These are phyloP conservation scores for Barnettozyma salicaria DNA, from an alignment of 805 yeast species.

Conservation along the genomic window DNA sequence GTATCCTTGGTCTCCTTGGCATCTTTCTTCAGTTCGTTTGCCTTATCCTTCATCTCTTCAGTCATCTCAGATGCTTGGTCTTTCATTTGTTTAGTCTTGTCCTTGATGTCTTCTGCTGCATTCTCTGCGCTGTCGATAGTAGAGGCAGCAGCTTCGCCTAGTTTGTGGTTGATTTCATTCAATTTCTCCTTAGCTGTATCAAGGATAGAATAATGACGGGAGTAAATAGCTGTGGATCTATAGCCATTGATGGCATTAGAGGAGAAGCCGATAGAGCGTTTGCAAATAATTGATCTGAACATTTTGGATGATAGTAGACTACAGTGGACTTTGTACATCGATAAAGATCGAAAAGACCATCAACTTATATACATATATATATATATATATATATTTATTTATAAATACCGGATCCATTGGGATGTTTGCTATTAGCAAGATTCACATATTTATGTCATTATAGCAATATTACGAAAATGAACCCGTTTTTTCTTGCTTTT, in stretches of 20 bases:
- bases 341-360: too few relatives aligned
- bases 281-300: slow-evolving; percentile 3
- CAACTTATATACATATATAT: too few relatives aligned
- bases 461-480: neutral
- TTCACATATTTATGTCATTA: neutral
- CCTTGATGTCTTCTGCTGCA: slow-evolving; percentile 11
- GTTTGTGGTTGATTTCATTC: slow-evolving; percentile 19
- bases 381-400: too few relatives aligned
- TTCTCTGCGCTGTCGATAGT: slow-evolving; percentile 18
- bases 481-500: neutral
- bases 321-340: too few relatives aligned
- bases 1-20: slow-evolving; percentile 1
- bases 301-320: neutral
- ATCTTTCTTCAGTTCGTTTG: slow-evolving; percentile 1
- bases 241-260: too few relatives aligned
- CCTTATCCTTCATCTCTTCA: slow-evolving; percentile 1
- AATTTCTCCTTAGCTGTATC: slow-evolving; percentile 22
- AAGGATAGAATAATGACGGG: slow-evolving; percentile 18
- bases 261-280: too few relatives aligned
- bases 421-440: slow-evolving; percentile 3
- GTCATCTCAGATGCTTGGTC: slow-evolving; percentile 7
- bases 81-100: slow-evolving; percentile 5
- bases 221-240: neutral
- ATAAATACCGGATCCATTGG: too few relatives aligned
- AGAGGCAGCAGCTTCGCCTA: slow-evolving; percentile 23